These are phyloP conservation scores for Besnoitia besnoiti DNA, from an alignment of 169 alveolate genomes.

Conservation along the genomic window DNA sequence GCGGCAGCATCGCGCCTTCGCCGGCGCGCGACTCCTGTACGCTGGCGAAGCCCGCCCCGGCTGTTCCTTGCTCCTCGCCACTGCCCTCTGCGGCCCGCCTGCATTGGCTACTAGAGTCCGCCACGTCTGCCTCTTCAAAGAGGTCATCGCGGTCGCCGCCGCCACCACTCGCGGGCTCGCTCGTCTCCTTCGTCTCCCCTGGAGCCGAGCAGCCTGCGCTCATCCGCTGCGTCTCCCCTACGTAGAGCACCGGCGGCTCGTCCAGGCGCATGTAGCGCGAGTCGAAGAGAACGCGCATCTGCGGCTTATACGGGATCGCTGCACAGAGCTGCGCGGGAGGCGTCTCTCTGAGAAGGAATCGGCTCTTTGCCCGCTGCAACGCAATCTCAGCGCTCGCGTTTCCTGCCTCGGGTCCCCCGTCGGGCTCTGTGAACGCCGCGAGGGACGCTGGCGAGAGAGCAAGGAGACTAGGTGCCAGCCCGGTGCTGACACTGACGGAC, in stretches of 20 bases:
- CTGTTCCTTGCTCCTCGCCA: neutral
- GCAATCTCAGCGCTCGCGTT: neutral
- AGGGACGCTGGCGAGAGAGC: neutral
- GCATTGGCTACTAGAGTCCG: neutral
- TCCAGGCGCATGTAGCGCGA: neutral
- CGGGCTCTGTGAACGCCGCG: neutral
- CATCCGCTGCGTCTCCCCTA: neutral
- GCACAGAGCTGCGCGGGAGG: neutral
- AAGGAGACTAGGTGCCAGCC: neutral
- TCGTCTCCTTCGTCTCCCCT: neutral
- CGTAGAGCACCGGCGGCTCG: neutral
- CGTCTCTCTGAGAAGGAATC: neutral
- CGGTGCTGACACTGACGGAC: neutral
- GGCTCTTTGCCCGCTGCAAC: neutral
- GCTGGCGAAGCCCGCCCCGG: neutral
- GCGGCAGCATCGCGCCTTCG: slow-evolving; percentile 15
- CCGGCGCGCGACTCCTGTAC: neutral
- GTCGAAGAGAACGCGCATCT: neutral
- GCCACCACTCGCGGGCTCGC: neutral
- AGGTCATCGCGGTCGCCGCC: neutral
- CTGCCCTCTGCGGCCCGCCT: neutral
- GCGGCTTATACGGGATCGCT: neutral
- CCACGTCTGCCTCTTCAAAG: neutral
- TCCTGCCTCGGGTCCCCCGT: neutral
- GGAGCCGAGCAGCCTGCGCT: too few relatives aligned